Base-by-base conservation (phyloP, 2,329 filamentous ascomycete species). In the Fusarium falciforme region DNA sequence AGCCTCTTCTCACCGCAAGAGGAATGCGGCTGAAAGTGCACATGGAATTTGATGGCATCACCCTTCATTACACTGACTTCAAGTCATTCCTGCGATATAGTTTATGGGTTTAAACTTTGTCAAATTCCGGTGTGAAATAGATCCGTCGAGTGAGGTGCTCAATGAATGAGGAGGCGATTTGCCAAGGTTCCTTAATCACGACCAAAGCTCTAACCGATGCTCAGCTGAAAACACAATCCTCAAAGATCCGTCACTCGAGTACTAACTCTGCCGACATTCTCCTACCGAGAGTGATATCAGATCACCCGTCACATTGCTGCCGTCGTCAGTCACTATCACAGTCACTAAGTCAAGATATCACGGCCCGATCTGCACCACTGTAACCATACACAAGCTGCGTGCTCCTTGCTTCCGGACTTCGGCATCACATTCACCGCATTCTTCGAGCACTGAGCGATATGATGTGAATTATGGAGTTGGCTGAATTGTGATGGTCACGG, bases 301-400 rank as follows among this genome's bases (percentile, higher is more conserved):
- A 40, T 36, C 55, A 59, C 55, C n/a, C n/a, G 7, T 29, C 55
- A 59, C 55, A 59, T 29, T 59, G 22, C 35, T 36, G 55, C 33
- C 35, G 22, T 59, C 22, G 7, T 14, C 22, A 40, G 35, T 74
- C 71, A 73, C 71, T 73, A 61, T 73, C 71, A 73, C 71, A 61
- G 7, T 49, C 27, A 44, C 27, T 35, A 47, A 60, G 17, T 40
- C 7, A 9, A 42, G 16, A 20, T 29, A 60, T 60, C 57, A 42
- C 57, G 6, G 36, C 25, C 17, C 36, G 38, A 61, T 61, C 40
- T 42, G 40, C 27, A 33, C n/a, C 17, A 29, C 4, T 33, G 49
- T 12, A 54, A 57, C 54, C 54, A 57, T 33, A 57, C 54, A 20
- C 35, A 59, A 57, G 25, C 54, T 29, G 54, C 29, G 31, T 57